These are phyloP conservation scores for Pythium insidiosum DNA, from an alignment of 352 stramenopile genomes.

Conservation along the genomic window DNA sequence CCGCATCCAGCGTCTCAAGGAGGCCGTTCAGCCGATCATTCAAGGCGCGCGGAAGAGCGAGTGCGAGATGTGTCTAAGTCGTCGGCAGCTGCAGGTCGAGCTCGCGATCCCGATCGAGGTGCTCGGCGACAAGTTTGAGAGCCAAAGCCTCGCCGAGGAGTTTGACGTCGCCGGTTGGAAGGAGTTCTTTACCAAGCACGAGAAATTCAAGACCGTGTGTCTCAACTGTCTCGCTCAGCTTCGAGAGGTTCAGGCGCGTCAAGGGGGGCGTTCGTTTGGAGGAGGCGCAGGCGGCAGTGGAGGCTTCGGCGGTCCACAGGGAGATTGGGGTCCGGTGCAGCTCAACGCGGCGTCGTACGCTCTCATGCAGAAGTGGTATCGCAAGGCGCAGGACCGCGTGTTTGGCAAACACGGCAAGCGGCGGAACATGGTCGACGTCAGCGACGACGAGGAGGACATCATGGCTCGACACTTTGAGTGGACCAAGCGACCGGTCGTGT, in stretches of 20 bases:
- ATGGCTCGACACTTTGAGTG: conserved; percentile 62
- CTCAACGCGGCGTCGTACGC: conserved; percentile 83
- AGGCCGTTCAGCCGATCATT: conserved; percentile 89
- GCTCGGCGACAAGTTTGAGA: conserved; percentile 90
- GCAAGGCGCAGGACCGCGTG: conserved; percentile 83
- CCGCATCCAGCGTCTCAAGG: conserved; percentile 73
- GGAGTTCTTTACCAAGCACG: conserved; percentile 90
- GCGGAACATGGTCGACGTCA: conserved; percentile 62
- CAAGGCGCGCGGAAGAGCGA: conserved; percentile 87
- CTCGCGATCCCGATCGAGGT: conserved; percentile 89
- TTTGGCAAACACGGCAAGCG: conserved; percentile 67
- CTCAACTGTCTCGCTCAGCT: conserved; percentile 88
- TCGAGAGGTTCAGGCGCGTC: conserved; percentile 25
- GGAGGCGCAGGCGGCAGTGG: conserved; percentile 6
- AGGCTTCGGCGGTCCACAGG: conserved; percentile 20
- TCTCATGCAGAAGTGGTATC: conserved; percentile 91
- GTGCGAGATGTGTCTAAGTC: conserved; percentile 93
- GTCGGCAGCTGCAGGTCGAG: conserved; percentile 92
- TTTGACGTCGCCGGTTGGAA: conserved; percentile 95
- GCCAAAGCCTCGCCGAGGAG: conserved; percentile 78
- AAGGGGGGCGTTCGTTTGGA: conserved; percentile 16
- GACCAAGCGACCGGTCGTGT: conserved; percentile 57
- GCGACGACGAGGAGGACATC: conserved; percentile 82
- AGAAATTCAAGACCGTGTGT: conserved; percentile 93
- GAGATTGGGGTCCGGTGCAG: conserved; percentile 46